Percentiles rank a stretch among this genome's conserved stretches.
These are phyloP conservation scores for Coemansia sp. DNA, from an alignment of 192 early-diverging fungal genomes.

Conservation along the genomic window DNA sequence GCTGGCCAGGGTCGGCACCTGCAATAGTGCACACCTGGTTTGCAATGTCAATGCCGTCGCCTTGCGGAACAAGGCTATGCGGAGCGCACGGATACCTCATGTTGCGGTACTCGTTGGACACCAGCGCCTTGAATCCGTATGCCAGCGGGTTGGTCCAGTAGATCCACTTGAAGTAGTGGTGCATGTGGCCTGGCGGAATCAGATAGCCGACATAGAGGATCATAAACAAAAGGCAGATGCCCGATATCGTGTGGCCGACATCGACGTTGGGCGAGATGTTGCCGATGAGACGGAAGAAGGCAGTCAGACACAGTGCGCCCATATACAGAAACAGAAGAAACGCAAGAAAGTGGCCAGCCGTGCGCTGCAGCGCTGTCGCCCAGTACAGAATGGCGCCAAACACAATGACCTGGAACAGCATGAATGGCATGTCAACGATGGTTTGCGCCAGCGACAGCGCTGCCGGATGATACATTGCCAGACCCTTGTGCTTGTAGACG, in stretches of 20 bases:
- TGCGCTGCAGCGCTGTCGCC: conserved; percentile 56
- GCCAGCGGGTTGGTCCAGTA: conserved; percentile 70
- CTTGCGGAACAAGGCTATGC: conserved; percentile 48
- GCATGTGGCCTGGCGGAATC: conserved; percentile 59
- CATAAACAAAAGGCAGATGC: conserved; percentile 60
- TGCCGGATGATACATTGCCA: conserved; percentile 57
- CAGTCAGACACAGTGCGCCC: conserved; percentile 49
- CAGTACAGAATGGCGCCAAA: conserved; percentile 64
- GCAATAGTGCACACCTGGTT: conserved; percentile 64
- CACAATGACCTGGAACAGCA: conserved; percentile 52
- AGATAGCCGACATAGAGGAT: conserved; percentile 63
- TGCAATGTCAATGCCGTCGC: conserved; percentile 33
- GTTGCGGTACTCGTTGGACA: conserved; percentile 59
- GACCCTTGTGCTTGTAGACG: conserved; percentile 75
- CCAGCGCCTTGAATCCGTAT: conserved; percentile 65
- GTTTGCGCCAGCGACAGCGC: conserved; percentile 33
- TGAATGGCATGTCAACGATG: conserved; percentile 52
- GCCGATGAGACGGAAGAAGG: conserved; percentile 61
- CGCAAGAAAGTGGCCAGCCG: conserved; percentile 56
- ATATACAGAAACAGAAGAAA: conserved; percentile 61
- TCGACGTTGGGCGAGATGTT: conserved; percentile 59
- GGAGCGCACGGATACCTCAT: conserved; percentile 30
- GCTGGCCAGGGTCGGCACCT: conserved; percentile 56
- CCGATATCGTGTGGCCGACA: conserved; percentile 61
- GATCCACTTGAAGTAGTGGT: conserved; percentile 64